Evolutionary conservation across 176 grass and related monocot species (phyloP), one percentile per base, ranked within the genome.

Genomic region (Zizania latifolia): DNA sequence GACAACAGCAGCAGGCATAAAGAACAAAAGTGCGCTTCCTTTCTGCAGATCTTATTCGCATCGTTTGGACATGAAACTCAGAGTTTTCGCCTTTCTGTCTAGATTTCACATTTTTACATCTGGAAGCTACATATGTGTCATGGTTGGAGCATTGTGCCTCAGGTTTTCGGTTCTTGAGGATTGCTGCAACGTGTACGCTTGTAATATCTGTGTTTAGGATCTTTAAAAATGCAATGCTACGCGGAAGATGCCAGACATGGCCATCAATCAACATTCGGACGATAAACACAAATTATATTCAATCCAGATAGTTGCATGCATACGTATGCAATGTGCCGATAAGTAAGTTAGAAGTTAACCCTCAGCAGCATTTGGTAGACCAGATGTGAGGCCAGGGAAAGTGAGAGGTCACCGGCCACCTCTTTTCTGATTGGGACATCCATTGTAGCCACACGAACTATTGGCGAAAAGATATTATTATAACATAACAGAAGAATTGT

Each of bases 381-480:
- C 46, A 87, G 58, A 72, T 70, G 74, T 66, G 78, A 77, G 29
- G 31, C 73, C 74, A 73, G 39, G 34, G 68, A 83, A 78, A 83
- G 51, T 15, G 79, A 87, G 56, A 77, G 50, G 31, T 59, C 66
- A 87, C 67, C 61, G 53, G 65, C 40, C 40, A 44, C 34, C 34
- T 72, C 59, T 17, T 73, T 44, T 58, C 33, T 74, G 61, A 78
- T 44, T 53, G 80, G 3, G 80, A 87, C 74, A 39, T 32, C 61
- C 85, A 68, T 62, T 66, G 23, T 65, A 30, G 22, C 24, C 74
- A 74, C 59, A 83, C 6, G 27, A 5, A 55, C 12, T 53, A 32
- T 65, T 4, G 35, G 48, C 4, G 1, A 82, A 70, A 69, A 53
- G 22, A 9, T n/a, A 53, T 53, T 62, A 31, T 40, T 43, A 4